Percentiles rank a stretch among this genome's conserved stretches.
These are phyloP conservation scores for Desmodesmus armatus DNA, from an alignment of 139 green algal genomes.

Conservation along the genomic window DNA sequence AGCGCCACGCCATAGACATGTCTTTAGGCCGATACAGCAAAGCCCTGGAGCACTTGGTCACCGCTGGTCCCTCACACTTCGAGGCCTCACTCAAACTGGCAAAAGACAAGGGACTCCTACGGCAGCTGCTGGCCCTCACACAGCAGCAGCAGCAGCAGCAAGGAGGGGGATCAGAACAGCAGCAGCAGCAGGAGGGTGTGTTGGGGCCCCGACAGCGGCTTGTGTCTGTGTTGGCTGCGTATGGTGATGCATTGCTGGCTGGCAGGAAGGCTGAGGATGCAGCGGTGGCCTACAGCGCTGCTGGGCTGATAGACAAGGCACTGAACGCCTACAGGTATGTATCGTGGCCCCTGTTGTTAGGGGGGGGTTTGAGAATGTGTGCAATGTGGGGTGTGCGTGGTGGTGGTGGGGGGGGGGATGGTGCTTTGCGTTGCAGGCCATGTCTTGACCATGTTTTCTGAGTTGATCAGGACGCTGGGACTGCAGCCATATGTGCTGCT, in stretches of 20 bases:
- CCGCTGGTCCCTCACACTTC: slow-evolving; percentile 69
- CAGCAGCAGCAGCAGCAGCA: slow-evolving; percentile 31
- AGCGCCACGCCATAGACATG: slow-evolving; percentile 78
- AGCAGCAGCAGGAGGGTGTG: slow-evolving; percentile 33
- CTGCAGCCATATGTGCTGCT: no score
- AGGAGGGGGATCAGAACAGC: slow-evolving; percentile 20
- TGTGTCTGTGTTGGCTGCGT: slow-evolving; percentile 54
- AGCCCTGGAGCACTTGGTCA: slow-evolving; percentile 77
- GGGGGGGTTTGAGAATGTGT: no score
- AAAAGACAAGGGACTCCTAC: slow-evolving; percentile 73
- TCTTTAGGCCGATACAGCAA: slow-evolving; percentile 72
- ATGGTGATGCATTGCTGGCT: slow-evolving; percentile 62
- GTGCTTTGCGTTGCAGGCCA: no score
- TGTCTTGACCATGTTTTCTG: no score
- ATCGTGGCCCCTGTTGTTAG: no score
- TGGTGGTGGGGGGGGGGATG: not conserved
- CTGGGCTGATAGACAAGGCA: slow-evolving; percentile 60
- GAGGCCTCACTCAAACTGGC: slow-evolving; percentile 74
- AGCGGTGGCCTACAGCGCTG: slow-evolving; percentile 78
- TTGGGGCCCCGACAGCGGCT: not conserved
- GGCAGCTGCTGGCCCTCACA: slow-evolving; percentile 75
- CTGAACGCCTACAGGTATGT: slow-evolving; percentile 73
- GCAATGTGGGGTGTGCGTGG: not conserved
- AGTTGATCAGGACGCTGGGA: no score
- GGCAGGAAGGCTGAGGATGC: slow-evolving; percentile 74